phyloP scores from a whole-genome alignment of 2,329 filamentous ascomycete species.

The Cladosporium colombiae region DNA sequence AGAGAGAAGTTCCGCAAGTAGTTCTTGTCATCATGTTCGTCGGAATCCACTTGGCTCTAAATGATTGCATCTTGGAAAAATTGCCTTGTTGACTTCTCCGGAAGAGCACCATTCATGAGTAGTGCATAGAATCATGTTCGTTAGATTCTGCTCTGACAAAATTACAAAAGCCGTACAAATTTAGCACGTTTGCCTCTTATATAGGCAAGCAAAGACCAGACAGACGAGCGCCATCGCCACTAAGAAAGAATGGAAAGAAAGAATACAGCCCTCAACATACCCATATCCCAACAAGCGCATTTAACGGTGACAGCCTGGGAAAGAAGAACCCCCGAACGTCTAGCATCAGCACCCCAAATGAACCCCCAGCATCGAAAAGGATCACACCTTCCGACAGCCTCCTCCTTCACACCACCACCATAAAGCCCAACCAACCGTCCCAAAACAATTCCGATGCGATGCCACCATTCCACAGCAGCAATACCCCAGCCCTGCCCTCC shows the following conservation, averaged over 20 bases:
- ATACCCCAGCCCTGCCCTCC: background rate
- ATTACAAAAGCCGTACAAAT: background rate
- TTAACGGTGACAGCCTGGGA: no score
- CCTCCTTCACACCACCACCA: background rate
- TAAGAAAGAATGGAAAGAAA: background rate
- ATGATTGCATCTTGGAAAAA: background rate
- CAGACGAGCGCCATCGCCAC: background rate
- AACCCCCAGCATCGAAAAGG: background rate
- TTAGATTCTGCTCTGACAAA: background rate
- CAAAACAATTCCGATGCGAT: no score
- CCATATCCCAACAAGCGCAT: background rate
- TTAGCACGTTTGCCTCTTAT: background rate
- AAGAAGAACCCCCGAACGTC: background rate
- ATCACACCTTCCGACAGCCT: background rate
- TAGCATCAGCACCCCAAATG: background rate
- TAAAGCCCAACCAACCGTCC: background rate
- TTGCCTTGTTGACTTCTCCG: no score
- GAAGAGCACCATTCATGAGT: background rate
- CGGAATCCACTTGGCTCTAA: background rate
- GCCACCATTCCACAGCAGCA: no score
- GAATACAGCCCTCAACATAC: background rate
- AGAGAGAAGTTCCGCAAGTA: background rate
- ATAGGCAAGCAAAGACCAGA: background rate
- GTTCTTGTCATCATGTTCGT: background rate
- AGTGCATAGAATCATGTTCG: background rate